Conservation (phyloP, 2,329 filamentous ascomycete species). For the Hypoxylon sp. region DNA sequence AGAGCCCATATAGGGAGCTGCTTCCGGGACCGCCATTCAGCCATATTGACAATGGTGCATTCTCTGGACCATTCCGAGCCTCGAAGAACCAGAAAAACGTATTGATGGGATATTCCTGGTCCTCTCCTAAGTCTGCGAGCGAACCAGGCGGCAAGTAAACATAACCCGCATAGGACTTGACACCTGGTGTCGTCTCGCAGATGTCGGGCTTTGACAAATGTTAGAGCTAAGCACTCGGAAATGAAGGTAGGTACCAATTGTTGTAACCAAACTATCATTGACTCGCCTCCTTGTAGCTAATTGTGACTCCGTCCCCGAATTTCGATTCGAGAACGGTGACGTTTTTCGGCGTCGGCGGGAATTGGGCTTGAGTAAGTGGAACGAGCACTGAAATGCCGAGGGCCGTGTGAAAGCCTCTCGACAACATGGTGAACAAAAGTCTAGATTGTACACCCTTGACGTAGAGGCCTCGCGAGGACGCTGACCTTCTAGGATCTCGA, state of each 20-base stretch:
- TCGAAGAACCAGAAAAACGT: constrained; percentile 62
- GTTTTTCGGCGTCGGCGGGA: constrained; percentile 52
- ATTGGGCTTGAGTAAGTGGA: constrained; percentile 45
- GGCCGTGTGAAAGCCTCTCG: constrained; percentile 8
- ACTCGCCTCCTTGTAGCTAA: constrained; percentile 69
- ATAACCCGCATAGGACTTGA: constrained; percentile 74
- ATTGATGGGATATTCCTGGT: constrained; percentile 60
- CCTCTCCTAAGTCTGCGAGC: constrained; percentile 62
- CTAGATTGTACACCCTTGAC: constrained; percentile 3
- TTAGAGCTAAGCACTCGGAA: background rate
- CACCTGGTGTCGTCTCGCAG: constrained; percentile 69
- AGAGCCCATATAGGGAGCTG: constrained; percentile 67
- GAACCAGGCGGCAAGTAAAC: constrained; percentile 65
- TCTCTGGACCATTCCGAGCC: constrained; percentile 51
- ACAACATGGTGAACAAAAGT: constrained; percentile 30
- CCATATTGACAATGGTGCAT: constrained; percentile 66
- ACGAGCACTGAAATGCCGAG: constrained; percentile 40
- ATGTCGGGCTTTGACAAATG: constrained; percentile 62
- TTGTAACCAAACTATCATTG: background rate
- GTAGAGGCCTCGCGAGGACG: background rate
- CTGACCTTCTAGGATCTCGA: background rate
- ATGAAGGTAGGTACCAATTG: background rate
- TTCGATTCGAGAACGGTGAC: constrained; percentile 68
- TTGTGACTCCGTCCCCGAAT: constrained; percentile 70
- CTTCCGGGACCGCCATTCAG: constrained; percentile 72